Evolutionary conservation across 2,329 filamentous ascomycete species (phyloP), one percentile per base, ranked within the genome.

Genomic region (Cladophialophora immunda): DNA sequence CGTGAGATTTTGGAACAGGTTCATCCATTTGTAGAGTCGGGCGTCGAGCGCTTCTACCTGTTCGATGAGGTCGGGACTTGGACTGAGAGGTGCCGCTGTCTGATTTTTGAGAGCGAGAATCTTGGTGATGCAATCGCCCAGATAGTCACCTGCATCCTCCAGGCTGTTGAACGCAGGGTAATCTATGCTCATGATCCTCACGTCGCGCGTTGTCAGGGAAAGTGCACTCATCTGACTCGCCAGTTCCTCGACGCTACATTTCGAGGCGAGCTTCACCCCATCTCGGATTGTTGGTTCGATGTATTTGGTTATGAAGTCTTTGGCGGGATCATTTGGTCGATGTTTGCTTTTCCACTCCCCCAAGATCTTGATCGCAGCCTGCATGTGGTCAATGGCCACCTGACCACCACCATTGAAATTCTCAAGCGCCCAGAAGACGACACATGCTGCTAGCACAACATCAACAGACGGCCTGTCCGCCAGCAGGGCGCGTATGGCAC

Each of bases 331-430:
- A 22, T 61, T 58, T n/a, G 54, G 32, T 27, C 63, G 54, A 25
- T 27, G 38, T 29, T 60, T 68, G 25, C 58, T 50, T 58, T 70
- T 70, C 65, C 66, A 68, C 45, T 70, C 68, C 13, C 65, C 65
- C 4, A 70, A 63, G 36, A 70, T 70, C 47, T 70, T 70, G 58
- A 68, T 53, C 5, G 68, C 68, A 3, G 68, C 68, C 34, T 70
- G 64, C 62, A 70, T 63, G 36, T 70, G 68, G 47, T 66, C 62
- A 19, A 63, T 36, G 8, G 68, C 62, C 9, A 59, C 52, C 19
- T 70, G 53, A 3, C 58, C 65, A 27, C 57, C 59, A 15, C 65
- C 62, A 29, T 64, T 67, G 56, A 70, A 65, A 52, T 65, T 67
- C 29, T 70, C 68, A n/a, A 70, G 50, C 11, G 55, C 58, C 64